Evolutionary conservation across 108 stramenopile species (phyloP).

Genomic region (Asterionellopsis glacialis): DNA sequence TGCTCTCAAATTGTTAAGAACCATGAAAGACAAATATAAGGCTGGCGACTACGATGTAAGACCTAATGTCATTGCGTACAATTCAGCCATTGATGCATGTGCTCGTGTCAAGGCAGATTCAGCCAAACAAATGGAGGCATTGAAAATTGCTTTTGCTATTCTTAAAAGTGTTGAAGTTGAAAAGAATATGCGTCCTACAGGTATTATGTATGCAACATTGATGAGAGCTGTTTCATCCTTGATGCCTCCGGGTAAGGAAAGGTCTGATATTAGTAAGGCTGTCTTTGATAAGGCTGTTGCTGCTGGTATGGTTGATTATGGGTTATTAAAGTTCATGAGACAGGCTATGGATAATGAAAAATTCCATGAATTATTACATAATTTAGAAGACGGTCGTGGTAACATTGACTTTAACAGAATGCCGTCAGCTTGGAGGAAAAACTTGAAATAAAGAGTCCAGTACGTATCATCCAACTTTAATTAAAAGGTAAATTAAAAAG

Average conservation of each 20-base stretch:
- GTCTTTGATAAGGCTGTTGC: constrained; percentile 37
- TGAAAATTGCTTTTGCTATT: constrained; percentile 51
- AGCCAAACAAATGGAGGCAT: constrained; percentile 25
- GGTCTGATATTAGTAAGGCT: constrained; percentile 20
- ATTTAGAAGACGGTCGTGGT: constrained; percentile 14
- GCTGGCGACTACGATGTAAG: constrained; percentile 15
- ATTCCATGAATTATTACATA: constrained; percentile 10
- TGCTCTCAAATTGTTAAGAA: constrained; percentile 41
- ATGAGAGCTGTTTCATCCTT: constrained; percentile 16
- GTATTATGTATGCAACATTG: constrained; percentile 21
- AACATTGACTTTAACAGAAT: constrained; percentile 18
- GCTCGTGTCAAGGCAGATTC: constrained; percentile 27
- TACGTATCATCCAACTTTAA: no score
- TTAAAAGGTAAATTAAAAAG: no score
- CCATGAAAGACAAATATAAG: constrained; percentile 44
- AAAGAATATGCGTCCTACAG: constrained; percentile 5
- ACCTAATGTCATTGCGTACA: constrained; percentile 41
- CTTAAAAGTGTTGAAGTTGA: constrained; percentile 25
- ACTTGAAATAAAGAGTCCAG: constrained; percentile 1
- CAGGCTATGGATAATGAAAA: constrained; percentile 11
- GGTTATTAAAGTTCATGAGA: constrained; percentile 13
- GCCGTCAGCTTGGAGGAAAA: constrained; percentile 30
- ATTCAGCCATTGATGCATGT: constrained; percentile 48
- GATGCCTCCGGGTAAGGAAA: constrained; percentile 23
- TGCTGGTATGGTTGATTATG: constrained; percentile 17